phyloP scores from a whole-genome alignment of 2,329 filamentous ascomycete genomes.

The Lachnellula cervina region DNA sequence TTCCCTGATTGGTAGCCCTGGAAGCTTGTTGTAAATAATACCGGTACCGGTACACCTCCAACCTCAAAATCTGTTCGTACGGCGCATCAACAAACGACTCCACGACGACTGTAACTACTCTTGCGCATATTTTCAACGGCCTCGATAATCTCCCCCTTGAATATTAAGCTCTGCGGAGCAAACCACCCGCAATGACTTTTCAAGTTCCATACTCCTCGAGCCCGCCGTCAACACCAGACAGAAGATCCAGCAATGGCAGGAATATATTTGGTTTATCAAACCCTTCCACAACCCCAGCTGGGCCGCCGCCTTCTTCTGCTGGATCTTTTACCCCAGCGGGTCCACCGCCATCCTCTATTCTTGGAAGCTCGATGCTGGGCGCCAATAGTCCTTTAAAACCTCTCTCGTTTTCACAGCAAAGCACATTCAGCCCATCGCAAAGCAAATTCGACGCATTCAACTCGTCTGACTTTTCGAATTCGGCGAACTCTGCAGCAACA shows the following conservation, averaged over 20 bases:
- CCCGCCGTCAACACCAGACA: constrained; percentile 34
- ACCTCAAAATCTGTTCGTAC: background rate
- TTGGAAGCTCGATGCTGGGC: constrained; percentile 46
- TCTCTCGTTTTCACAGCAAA: constrained; percentile 34
- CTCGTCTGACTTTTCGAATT: constrained; percentile 17
- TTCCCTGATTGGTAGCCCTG: constrained; percentile 3
- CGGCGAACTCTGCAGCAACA: constrained; percentile 15
- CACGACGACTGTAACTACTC: background rate
- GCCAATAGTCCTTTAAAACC: constrained; percentile 23
- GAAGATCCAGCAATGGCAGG: constrained; percentile 24
- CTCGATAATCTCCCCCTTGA: background rate
- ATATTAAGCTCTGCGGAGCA: constrained; percentile 1
- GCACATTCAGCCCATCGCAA: constrained; percentile 16
- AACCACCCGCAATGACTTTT: constrained; percentile 19
- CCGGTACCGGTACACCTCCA: too few species aligned
- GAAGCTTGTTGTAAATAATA: background rate
- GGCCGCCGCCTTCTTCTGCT: constrained; percentile 47
- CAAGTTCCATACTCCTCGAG: constrained; percentile 29
- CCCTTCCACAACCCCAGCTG: constrained; percentile 54
- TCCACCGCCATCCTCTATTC: constrained; percentile 45
- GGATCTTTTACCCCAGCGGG: constrained; percentile 53
- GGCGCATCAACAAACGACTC: background rate
- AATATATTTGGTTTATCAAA: constrained; percentile 29
- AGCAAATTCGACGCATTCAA: constrained; percentile 18
- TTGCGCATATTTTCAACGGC: background rate